These are phyloP conservation scores for Rhodosporidiobolus sp. DNA, from an alignment of 768 basidiomycete genomes.

Conservation along the genomic window DNA sequence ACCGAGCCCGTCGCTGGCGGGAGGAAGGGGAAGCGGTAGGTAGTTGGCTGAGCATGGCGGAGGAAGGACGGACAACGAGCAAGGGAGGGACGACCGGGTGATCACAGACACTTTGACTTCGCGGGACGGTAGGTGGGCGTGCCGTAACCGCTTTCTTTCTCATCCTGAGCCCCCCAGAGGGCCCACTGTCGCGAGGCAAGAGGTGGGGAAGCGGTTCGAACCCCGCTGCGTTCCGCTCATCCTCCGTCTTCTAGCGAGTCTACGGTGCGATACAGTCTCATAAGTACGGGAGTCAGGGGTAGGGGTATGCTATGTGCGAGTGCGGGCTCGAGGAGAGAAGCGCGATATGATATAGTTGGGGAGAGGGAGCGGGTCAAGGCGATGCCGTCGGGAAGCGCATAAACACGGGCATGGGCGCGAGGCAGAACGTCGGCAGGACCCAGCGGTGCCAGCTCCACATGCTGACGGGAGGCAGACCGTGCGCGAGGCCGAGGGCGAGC, in stretches of 20 bases:
- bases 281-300: too few relatives aligned
- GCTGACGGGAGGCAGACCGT: conserved; percentile 20
- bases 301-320: neutral
- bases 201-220: too few relatives aligned
- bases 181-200: too few relatives aligned
- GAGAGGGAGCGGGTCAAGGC: too few relatives aligned
- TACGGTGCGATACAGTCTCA: too few relatives aligned
- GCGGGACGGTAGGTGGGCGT: too few relatives aligned
- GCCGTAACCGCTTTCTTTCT: too few relatives aligned
- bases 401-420: conserved; percentile 13
- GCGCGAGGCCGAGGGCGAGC: conserved; percentile 29
- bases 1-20: neutral
- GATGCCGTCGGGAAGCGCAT: neutral
- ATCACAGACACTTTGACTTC: conserved; percentile 53
- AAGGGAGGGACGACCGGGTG: conserved; percentile 54
- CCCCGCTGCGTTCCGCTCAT: neutral
- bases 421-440: conserved; percentile 2
- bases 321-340: too few relatives aligned
- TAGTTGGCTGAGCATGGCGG: too few relatives aligned
- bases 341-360: too few relatives aligned
- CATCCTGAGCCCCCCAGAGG: too few relatives aligned
- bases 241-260: too few relatives aligned
- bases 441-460: conserved; percentile 25
- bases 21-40: neutral
- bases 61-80: neutral